Percentiles rank a stretch among this genome's conserved stretches.
These are phyloP conservation scores for Vigna mungo DNA, from an alignment of 306 rosid genomes.

Conservation along the genomic window DNA sequence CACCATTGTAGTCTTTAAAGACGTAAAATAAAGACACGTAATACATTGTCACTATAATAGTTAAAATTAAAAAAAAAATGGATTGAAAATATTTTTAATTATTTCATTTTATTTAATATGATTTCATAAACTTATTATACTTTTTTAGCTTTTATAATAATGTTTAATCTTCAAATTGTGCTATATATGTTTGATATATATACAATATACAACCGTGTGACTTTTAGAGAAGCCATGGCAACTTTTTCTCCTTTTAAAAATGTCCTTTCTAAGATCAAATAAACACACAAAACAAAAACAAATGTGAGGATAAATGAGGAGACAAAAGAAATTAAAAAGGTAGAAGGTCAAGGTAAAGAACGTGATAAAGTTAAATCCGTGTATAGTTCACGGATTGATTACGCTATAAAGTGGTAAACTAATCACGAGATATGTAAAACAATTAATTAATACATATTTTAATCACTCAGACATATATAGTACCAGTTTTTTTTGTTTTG, in stretches of 20 bases:
- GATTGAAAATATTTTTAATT: too few relatives aligned
- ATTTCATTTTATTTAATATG: too few relatives aligned
- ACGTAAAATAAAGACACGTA: too few relatives aligned
- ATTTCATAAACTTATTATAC: too few relatives aligned
- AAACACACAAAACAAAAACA: neutral
- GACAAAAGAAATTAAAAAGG: neutral
- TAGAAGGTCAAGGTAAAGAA: neutral
- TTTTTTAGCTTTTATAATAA: too few relatives aligned
- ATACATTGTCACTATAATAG: too few relatives aligned
- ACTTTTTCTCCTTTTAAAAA: neutral
- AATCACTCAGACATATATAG: too few relatives aligned
- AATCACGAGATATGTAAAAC: constrained; percentile 45
- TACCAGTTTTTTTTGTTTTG: neutral
- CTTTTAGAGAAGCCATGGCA: neutral
- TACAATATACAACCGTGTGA: neutral
- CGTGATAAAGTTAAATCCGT: constrained; percentile 27
- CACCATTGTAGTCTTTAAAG: too few relatives aligned
- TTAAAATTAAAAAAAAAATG: too few relatives aligned
- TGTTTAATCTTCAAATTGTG: too few relatives aligned
- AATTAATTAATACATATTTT: neutral
- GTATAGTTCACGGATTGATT: constrained; percentile 46
- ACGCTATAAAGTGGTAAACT: constrained; percentile 33
- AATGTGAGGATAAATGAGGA: neutral
- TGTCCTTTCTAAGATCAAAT: neutral
- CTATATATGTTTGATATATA: too few relatives aligned